Conservation (phyloP, 768 basidiomycete genomes). For the Hortiboletus flavorubellus region DNA sequence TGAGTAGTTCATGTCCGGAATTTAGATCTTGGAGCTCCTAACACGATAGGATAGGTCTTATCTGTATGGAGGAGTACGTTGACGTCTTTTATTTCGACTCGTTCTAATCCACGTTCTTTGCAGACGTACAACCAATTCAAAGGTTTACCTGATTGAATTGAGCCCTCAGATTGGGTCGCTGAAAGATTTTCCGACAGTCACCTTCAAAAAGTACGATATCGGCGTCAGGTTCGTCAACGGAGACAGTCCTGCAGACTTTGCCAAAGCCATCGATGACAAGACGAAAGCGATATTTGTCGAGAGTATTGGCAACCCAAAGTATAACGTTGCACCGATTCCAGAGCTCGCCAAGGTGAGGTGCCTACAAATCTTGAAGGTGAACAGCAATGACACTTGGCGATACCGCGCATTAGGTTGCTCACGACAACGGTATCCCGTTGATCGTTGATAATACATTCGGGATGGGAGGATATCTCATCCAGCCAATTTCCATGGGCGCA, state of each 20-base stretch:
- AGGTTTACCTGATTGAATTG: neutral
- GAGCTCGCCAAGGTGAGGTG: conserved; percentile 58
- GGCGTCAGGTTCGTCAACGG: conserved; percentile 49
- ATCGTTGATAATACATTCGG: conserved; percentile 83
- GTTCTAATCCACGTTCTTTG: neutral
- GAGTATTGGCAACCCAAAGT: conserved; percentile 78
- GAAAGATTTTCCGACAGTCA: conserved; percentile 4
- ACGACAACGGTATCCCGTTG: conserved; percentile 66
- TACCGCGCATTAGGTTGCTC: conserved; percentile 50
- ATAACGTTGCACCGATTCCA: conserved; percentile 61
- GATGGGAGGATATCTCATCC: conserved; percentile 64
- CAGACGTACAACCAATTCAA: conserved; percentile 23
- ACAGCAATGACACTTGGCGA: neutral
- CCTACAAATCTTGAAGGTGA: neutral
- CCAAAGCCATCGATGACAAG: conserved; percentile 66
- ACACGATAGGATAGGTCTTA: conserved; percentile 10
- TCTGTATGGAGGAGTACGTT: conserved; percentile 18
- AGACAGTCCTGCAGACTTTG: conserved; percentile 54
- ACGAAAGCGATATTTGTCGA: conserved; percentile 78
- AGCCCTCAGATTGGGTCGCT: neutral
- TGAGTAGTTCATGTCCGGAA: conserved; percentile 40
- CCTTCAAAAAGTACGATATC: conserved; percentile 15
- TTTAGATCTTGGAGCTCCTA: too few relatives aligned
- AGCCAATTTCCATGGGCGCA: conserved; percentile 71
- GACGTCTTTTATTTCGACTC: neutral